Percentiles rank a stretch among this genome's conserved stretches.
phyloP scores from a whole-genome alignment of 176 grass and related monocot genomes.

The Stipa capillata region DNA sequence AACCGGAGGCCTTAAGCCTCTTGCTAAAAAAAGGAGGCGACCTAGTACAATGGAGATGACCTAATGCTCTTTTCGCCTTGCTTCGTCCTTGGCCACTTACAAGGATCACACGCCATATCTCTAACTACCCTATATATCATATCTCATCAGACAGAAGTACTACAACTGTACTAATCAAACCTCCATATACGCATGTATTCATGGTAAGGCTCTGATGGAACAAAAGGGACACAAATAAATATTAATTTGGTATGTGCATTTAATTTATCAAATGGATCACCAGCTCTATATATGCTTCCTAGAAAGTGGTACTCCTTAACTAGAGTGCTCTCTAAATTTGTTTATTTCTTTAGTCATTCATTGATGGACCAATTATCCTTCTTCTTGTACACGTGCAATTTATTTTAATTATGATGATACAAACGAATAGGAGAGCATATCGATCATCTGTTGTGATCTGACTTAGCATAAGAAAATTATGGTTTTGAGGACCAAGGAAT shows the following conservation, averaged over 20 bases:
- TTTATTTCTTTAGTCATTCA: not conserved
- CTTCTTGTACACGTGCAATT: not conserved
- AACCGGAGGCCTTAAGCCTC: too few relatives aligned
- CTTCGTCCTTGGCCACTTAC: too few relatives aligned
- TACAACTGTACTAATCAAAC: not conserved
- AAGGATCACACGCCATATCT: not conserved
- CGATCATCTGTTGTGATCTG: not conserved
- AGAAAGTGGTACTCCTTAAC: not conserved
- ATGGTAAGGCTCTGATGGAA: not conserved
- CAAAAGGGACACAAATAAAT: not conserved
- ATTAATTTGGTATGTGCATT: not conserved
- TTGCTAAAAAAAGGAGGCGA: too few relatives aligned
- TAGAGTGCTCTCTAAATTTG: not conserved
- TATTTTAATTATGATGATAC: not conserved
- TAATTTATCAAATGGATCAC: not conserved
- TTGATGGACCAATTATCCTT: not conserved
- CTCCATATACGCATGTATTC: not conserved
- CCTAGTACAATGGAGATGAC: too few relatives aligned
- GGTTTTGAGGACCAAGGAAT: conserved; percentile 26
- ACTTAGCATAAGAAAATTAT: conserved; percentile 1
- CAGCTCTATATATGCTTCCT: not conserved
- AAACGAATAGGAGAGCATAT: not conserved
- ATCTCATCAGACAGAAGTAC: not conserved
- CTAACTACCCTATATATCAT: not conserved
- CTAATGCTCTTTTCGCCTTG: too few relatives aligned